A percentile compares a stretch with the other conserved stretches of the same genome.
These are phyloP conservation scores for Clavaria fumosa DNA, from an alignment of 768 basidiomycete genomes.

Conservation along the genomic window DNA sequence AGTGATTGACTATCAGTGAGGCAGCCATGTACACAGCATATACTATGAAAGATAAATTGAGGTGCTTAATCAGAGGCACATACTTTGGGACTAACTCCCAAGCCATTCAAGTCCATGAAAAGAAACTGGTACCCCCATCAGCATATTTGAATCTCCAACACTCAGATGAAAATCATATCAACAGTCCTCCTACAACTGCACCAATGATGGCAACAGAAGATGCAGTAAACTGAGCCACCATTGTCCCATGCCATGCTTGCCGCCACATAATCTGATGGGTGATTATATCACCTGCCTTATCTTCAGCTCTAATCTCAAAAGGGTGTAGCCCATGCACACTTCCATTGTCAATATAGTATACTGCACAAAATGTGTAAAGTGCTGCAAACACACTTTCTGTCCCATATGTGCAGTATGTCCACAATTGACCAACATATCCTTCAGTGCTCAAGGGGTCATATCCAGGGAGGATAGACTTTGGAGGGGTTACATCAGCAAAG, in stretches of 20 bases:
- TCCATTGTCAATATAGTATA: background rate
- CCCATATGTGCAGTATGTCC: background rate
- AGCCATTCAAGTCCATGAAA: too few relatives aligned
- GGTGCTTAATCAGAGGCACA: too few relatives aligned
- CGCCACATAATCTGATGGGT: constrained; percentile 1
- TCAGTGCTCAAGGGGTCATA: background rate
- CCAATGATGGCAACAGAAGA: background rate
- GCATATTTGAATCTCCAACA: too few relatives aligned
- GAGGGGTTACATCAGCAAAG: constrained; percentile 1
- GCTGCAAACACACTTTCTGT: background rate
- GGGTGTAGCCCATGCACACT: background rate
- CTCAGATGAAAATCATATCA: too few relatives aligned
- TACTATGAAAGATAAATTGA: too few relatives aligned
- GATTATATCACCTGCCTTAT: background rate
- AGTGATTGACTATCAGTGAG: too few relatives aligned
- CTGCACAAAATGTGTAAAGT: background rate
- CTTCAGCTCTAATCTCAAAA: background rate
- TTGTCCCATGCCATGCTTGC: constrained; percentile 1
- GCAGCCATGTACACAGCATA: too few relatives aligned
- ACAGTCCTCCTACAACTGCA: background rate
- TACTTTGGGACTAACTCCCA: too few relatives aligned
- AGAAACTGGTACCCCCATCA: too few relatives aligned
- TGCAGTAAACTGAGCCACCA: constrained; percentile 2
- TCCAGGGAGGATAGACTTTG: background rate
- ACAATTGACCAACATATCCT: constrained; percentile 1